Percentiles rank a stretch among this genome's conserved stretches.
phyloP scores from a whole-genome alignment of 768 basidiomycete genomes.

The Tremella fuciformis region DNA sequence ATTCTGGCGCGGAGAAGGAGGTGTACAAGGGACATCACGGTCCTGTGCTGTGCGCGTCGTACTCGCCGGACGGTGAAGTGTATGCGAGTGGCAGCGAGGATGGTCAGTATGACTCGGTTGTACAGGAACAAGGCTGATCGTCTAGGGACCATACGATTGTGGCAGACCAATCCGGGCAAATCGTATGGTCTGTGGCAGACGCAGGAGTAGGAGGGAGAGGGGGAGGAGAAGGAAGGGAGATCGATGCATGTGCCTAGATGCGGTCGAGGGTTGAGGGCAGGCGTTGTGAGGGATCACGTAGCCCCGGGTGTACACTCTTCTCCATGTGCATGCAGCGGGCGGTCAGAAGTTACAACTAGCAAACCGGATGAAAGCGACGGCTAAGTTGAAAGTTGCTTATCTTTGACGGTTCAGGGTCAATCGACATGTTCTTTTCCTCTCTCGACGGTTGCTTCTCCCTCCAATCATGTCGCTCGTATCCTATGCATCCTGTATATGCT shows the following conservation, averaged over 20 bases:
- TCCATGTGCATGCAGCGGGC: too few relatives aligned
- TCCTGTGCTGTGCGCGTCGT: conserved; percentile 89
- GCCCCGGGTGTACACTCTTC: too few relatives aligned
- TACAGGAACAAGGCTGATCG: too few relatives aligned
- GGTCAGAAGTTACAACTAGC: conserved; percentile 68
- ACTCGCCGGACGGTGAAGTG: conserved; percentile 94
- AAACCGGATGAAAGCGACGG: conserved; percentile 89
- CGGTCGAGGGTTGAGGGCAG: conserved; percentile 57
- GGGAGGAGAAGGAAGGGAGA: not conserved
- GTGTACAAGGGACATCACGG: conserved; percentile 96
- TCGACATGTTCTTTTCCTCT: too few relatives aligned
- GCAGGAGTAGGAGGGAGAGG: not conserved
- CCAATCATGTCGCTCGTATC: too few relatives aligned
- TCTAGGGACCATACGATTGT: conserved; percentile 6
- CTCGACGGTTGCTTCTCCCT: too few relatives aligned
- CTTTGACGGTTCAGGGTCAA: too few relatives aligned
- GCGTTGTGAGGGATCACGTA: too few relatives aligned
- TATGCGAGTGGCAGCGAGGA: conserved; percentile 94
- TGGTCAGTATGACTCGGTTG: conserved; percentile 38
- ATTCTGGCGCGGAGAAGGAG: conserved; percentile 80
- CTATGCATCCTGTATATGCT: too few relatives aligned
- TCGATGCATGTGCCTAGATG: conserved; percentile 58
- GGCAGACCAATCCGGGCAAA: conserved; percentile 8
- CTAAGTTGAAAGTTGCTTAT: conserved; percentile 16
- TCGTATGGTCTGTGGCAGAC: conserved; percentile 7